Evolutionary conservation across 192 early-diverging fungal genomes (phyloP).

Genomic region (Kickxella alabastrina): DNA sequence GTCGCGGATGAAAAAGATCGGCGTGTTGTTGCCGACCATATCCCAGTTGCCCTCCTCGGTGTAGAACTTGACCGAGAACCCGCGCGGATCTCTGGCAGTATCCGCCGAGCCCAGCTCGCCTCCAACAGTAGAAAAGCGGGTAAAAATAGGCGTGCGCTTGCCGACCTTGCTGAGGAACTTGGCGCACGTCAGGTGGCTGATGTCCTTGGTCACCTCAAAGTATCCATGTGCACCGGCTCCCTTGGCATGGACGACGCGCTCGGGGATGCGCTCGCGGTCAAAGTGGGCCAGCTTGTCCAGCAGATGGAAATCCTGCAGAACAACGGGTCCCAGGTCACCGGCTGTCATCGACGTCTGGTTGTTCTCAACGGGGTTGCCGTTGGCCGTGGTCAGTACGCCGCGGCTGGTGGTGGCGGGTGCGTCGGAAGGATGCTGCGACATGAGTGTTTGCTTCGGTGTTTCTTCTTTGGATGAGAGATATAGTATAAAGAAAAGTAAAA

Average conservation of each 20-base stretch:
- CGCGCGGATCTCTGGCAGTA: constrained; percentile 75
- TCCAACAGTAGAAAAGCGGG: constrained; percentile 76
- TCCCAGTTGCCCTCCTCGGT: too few relatives aligned
- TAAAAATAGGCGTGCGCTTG: too few relatives aligned
- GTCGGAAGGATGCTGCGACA: constrained; percentile 37
- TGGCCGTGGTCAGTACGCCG: constrained; percentile 54
- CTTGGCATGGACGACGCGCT: constrained; percentile 85
- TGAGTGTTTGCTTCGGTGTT: neutral
- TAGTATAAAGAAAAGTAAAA: constrained; percentile 4
- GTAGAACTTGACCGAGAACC: constrained; percentile 75
- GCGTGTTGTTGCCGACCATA: too few relatives aligned
- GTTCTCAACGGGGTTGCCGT: constrained; percentile 71
- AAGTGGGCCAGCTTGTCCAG: constrained; percentile 81
- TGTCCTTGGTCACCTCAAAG: too few relatives aligned
- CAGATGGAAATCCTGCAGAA: constrained; percentile 71
- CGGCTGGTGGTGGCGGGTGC: constrained; percentile 40
- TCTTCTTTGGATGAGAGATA: too few relatives aligned
- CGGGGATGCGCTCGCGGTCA: constrained; percentile 81
- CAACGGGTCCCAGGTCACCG: constrained; percentile 61
- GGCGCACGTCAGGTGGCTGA: too few relatives aligned
- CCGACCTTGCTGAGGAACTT: too few relatives aligned
- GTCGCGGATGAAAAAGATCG: too few relatives aligned
- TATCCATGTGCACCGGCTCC: constrained; percentile 78
- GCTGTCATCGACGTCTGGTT: constrained; percentile 72
- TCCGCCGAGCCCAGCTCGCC: constrained; percentile 73